Evolutionary conservation across 2,329 filamentous ascomycete species (phyloP).

Genomic region (Aspergillus melleus): DNA sequence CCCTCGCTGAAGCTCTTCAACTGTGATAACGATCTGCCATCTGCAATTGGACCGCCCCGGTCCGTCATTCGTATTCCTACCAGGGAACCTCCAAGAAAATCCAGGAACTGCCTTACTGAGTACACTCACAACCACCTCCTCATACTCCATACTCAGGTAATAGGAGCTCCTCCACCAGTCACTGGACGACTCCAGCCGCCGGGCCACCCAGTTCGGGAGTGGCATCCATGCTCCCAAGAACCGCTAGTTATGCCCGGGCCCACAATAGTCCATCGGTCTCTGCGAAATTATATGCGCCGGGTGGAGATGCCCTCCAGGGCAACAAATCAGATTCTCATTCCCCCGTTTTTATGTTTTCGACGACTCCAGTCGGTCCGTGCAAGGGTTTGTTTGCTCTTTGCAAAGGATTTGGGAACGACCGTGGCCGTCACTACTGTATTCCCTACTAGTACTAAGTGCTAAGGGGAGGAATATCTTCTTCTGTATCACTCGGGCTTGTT

Average conservation of each 20-base stretch:
- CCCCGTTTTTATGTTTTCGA: background rate
- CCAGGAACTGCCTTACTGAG: too few relatives aligned
- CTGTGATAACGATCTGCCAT: too few relatives aligned
- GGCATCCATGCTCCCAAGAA: conserved; percentile 4
- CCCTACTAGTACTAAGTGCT: background rate
- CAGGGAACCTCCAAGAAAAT: too few relatives aligned
- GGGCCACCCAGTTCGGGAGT: background rate
- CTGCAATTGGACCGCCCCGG: too few relatives aligned
- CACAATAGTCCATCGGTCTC: conserved; percentile 2
- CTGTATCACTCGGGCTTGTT: background rate
- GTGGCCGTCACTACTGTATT: too few relatives aligned
- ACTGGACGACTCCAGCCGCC: conserved; percentile 1
- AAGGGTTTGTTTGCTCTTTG: conserved; percentile 1
- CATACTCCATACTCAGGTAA: too few relatives aligned
- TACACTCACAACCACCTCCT: too few relatives aligned
- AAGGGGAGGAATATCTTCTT: background rate
- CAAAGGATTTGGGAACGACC: background rate
- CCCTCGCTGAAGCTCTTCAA: too few relatives aligned
- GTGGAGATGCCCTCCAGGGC: conserved; percentile 2
- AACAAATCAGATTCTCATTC: background rate
- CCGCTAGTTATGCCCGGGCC: conserved; percentile 7
- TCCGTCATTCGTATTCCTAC: too few relatives aligned
- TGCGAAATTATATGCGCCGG: conserved; percentile 4
- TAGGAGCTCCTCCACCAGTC: background rate
- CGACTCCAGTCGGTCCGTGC: conserved; percentile 1